A percentile compares a stretch with the other conserved stretches of the same genome.
These are phyloP conservation scores for Plasmodium relictum DNA, from an alignment of 169 alveolate genomes.

Conservation along the genomic window DNA sequence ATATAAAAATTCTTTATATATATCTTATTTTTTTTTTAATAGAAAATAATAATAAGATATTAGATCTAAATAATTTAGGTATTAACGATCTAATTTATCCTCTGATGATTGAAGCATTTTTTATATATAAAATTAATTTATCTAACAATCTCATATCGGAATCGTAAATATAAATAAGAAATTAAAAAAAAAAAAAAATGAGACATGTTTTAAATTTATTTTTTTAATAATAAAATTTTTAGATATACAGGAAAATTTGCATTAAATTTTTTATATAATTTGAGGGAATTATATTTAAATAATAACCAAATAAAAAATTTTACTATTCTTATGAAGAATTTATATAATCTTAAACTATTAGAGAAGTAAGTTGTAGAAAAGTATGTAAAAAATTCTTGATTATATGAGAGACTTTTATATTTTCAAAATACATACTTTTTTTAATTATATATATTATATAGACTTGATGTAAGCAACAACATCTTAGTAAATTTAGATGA, in stretches of 20 bases:
- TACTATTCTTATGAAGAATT: conserved; percentile 48
- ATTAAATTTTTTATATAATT: conserved; percentile 58
- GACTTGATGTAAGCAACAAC: conserved; percentile 71
- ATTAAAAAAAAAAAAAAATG: too few species aligned
- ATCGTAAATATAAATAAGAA: conserved; percentile 46
- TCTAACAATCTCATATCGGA: conserved; percentile 50
- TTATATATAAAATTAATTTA: conserved; percentile 44
- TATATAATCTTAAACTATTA: conserved; percentile 67
- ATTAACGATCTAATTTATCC: conserved; percentile 39
- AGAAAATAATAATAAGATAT: conserved; percentile 5
- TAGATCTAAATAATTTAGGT: conserved; percentile 35
- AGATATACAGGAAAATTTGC: conserved; percentile 60
- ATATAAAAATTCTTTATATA: neutral
- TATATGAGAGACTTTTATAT: neutral
- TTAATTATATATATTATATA: conserved; percentile 16
- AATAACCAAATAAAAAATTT: conserved; percentile 40
- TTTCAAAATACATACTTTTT: neutral
- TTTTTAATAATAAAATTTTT: neutral
- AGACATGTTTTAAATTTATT: too few species aligned
- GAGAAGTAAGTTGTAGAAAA: conserved; percentile 35
- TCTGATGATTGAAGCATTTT: conserved; percentile 64
- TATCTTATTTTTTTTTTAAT: conserved; percentile 3
- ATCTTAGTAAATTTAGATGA: conserved; percentile 33
- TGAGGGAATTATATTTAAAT: conserved; percentile 44
- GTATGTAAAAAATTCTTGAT: neutral